Conservation (phyloP, 1,139 yeast species). For the Yarrowia galli region DNA sequence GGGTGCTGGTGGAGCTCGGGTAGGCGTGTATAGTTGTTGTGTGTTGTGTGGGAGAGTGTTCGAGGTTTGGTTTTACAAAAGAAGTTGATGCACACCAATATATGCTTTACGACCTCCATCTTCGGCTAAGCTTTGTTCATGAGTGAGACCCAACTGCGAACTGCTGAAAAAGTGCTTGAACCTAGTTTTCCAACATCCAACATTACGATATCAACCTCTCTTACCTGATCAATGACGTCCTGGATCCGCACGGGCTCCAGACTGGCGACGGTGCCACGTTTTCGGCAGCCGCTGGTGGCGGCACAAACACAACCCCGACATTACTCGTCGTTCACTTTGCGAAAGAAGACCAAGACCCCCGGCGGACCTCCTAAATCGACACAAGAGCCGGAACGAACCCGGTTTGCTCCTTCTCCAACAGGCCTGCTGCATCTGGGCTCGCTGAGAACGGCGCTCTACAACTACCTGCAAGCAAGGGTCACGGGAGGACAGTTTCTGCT, state of each 20-base stretch:
- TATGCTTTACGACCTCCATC: background rate
- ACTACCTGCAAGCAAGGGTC: constrained; percentile 77
- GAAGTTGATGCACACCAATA: constrained; percentile 15
- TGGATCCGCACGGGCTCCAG: constrained; percentile 10
- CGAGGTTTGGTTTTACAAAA: background rate
- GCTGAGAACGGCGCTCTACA: constrained; percentile 88
- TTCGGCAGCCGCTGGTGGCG: background rate
- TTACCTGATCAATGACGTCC: background rate
- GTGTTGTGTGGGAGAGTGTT: background rate
- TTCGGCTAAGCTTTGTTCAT: constrained; percentile 14
- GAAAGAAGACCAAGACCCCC: background rate
- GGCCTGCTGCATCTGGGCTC: constrained; percentile 94
- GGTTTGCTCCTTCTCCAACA: constrained; percentile 99
- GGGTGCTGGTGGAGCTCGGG: background rate
- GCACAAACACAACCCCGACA: constrained; percentile 2
- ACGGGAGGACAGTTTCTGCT: constrained; percentile 83
- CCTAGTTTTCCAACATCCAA: background rate
- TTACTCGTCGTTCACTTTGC: background rate
- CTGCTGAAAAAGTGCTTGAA: background rate
- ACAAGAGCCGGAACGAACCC: constrained; percentile 64
- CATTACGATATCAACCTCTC: too few species aligned
- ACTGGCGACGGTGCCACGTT: background rate
- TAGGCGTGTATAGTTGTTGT: background rate
- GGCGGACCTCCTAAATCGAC: background rate
- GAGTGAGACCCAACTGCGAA: too few species aligned